A percentile compares a stretch with the other conserved stretches of the same genome.
These are phyloP conservation scores for Thelonectria blattea DNA, from an alignment of 2,329 filamentous ascomycete genomes.

Conservation along the genomic window DNA sequence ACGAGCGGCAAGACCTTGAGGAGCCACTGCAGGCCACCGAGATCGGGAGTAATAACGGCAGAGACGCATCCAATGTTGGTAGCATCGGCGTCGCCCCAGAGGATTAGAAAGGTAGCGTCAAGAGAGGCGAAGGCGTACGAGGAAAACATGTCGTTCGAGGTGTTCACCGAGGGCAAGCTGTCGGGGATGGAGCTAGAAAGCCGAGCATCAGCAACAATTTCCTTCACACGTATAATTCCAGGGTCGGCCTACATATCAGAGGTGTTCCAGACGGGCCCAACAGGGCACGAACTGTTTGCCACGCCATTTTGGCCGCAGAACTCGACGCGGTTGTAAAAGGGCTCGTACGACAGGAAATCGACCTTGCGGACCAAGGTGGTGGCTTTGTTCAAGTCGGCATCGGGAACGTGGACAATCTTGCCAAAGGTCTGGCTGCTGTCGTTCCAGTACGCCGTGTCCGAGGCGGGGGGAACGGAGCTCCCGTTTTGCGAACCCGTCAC, in stretches of 20 bases:
- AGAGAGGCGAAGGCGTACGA: conserved; percentile 88
- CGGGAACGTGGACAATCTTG: conserved; percentile 75
- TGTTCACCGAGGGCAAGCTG: conserved; percentile 72
- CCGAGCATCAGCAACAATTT: conserved; percentile 18
- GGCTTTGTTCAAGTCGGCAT: conserved; percentile 58
- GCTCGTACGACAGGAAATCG: conserved; percentile 78
- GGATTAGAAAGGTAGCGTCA: conserved; percentile 72
- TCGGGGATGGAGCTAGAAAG: conserved; percentile 44
- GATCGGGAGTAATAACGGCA: conserved; percentile 80
- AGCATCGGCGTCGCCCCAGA: conserved; percentile 71
- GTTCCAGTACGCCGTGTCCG: conserved; percentile 63
- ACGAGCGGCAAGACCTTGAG: conserved; percentile 78
- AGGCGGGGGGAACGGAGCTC: conserved; percentile 63
- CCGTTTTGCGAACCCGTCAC: conserved; percentile 74
- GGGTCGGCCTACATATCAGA: conserved; percentile 46
- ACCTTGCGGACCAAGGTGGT: conserved; percentile 77
- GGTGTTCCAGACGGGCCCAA: conserved; percentile 72
- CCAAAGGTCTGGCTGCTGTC: conserved; percentile 67
- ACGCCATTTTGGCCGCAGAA: conserved; percentile 69
- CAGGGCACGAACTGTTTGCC: conserved; percentile 72
- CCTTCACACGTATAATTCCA: neutral
- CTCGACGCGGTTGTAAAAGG: conserved; percentile 59
- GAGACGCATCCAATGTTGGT: conserved; percentile 80
- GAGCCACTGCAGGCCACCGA: conserved; percentile 73
- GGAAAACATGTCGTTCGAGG: conserved; percentile 78